Conservation (phyloP, 495 filamentous ascomycete species). For the Penicillium taxi region DNA sequence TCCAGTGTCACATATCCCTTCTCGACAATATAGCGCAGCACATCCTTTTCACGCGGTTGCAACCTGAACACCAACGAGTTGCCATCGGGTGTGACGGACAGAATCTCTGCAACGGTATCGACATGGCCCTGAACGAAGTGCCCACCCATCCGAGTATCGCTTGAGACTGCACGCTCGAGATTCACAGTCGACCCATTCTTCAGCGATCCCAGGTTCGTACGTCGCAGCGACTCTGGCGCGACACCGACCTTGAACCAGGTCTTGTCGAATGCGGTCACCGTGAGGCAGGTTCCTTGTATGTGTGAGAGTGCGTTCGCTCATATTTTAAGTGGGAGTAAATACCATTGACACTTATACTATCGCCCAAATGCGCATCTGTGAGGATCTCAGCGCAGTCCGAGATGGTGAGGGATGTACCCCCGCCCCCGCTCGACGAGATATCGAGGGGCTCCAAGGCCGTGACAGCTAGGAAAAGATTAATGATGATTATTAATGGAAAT, state of each 20-base stretch:
- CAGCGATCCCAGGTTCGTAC: conserved; percentile 82
- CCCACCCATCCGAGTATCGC: conserved; percentile 74
- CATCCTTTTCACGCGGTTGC: conserved; percentile 52
- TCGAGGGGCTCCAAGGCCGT: conserved; percentile 72
- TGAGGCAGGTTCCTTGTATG: conserved; percentile 67
- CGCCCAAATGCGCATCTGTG: conserved; percentile 72
- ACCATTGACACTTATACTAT: conserved; percentile 91
- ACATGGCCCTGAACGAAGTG: conserved; percentile 86
- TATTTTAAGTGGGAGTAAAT: conserved; percentile 5
- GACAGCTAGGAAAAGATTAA: conserved; percentile 51
- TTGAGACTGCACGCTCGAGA: conserved; percentile 85
- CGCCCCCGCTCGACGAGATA: conserved; percentile 54
- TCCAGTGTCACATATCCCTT: conserved; percentile 96
- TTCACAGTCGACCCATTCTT: conserved; percentile 57
- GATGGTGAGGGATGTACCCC: conserved; percentile 88
- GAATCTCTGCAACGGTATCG: conserved; percentile 72
- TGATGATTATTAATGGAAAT: conserved; percentile 9
- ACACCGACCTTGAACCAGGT: conserved; percentile 84
- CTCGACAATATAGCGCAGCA: conserved; percentile 82
- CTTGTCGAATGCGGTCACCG: conserved; percentile 67
- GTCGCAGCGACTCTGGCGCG: conserved; percentile 90
- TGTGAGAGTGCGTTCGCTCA: neutral
- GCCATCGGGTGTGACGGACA: conserved; percentile 63
- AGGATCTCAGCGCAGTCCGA: conserved; percentile 66
- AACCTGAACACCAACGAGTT: conserved; percentile 85